phyloP scores from a whole-genome alignment of 2,329 filamentous ascomycete genomes.

The Bipolaris sorokiniana region DNA sequence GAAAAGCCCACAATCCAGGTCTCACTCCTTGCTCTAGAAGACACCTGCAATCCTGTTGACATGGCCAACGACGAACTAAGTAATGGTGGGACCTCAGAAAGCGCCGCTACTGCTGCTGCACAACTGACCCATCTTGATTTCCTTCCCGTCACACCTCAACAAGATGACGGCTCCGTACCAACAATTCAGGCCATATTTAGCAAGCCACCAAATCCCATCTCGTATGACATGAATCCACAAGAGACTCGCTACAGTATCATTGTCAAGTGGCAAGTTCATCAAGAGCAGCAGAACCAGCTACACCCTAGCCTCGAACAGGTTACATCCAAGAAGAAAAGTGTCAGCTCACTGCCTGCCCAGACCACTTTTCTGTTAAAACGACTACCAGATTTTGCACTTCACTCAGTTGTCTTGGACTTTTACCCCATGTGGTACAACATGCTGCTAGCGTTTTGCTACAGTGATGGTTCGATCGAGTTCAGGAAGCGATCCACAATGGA shows the following conservation, averaged over 20 bases:
- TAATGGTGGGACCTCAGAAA: constrained; percentile 30
- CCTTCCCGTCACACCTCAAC: constrained; percentile 69
- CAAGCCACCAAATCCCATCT: constrained; percentile 53
- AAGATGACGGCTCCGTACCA: constrained; percentile 63
- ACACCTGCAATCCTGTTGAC: constrained; percentile 40
- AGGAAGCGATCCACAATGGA: constrained; percentile 77
- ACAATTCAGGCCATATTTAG: constrained; percentile 77
- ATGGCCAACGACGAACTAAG: constrained; percentile 33
- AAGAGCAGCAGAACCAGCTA: constrained; percentile 65
- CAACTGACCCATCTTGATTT: constrained; percentile 75
- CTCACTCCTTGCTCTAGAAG: constrained; percentile 36
- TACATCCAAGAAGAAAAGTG: constrained; percentile 66
- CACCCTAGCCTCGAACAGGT: constrained; percentile 81
- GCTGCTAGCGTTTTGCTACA: constrained; percentile 73
- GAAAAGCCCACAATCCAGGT: constrained; percentile 45
- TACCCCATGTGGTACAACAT: constrained; percentile 73
- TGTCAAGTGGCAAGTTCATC: constrained; percentile 79
- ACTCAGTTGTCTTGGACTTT: constrained; percentile 74
- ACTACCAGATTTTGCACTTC: constrained; percentile 69
- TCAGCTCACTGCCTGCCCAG: constrained; percentile 41
- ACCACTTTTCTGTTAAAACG: constrained; percentile 56
- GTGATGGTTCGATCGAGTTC: constrained; percentile 82
- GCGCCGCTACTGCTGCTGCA: constrained; percentile 40
- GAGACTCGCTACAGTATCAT: constrained; percentile 75
- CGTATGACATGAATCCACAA: constrained; percentile 59